phyloP scores from a whole-genome alignment of 2,329 filamentous ascomycete genomes.

The Ophiostoma triangulosporum region DNA sequence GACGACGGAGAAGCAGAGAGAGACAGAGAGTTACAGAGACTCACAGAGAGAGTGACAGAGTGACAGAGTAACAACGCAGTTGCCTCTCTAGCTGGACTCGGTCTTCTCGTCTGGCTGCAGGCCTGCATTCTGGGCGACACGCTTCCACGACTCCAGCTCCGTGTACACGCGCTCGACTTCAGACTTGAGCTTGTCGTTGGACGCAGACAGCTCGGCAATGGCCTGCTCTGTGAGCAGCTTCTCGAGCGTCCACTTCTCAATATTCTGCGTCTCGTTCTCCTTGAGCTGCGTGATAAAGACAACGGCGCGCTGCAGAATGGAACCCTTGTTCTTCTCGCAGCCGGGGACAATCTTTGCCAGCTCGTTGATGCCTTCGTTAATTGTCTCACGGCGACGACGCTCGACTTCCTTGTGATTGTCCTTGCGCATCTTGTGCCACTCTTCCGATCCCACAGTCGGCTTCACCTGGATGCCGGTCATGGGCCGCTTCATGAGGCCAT shows the following conservation, averaged over 20 bases:
- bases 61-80: neutral
- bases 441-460: constrained; percentile 84
- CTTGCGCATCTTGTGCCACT: constrained; percentile 95
- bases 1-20: neutral
- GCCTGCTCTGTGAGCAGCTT: constrained; percentile 84
- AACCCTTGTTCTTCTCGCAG: constrained; percentile 98
- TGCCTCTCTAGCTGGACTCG: constrained; percentile 19
- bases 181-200: constrained; percentile 74
- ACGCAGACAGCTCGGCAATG: constrained; percentile 73
- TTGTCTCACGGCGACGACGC: constrained; percentile 88
- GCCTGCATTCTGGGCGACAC: constrained; percentile 47
- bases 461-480: constrained; percentile 34
- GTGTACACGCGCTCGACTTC: constrained; percentile 68
- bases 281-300: constrained; percentile 90
- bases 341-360: constrained; percentile 94
- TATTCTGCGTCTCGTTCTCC: constrained; percentile 86
- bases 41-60: neutral
- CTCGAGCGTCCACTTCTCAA: constrained; percentile 86
- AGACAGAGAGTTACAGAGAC: neutral
- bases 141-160: constrained; percentile 69
- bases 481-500: constrained; percentile 12
- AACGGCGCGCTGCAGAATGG: constrained; percentile 84
- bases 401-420: constrained; percentile 99
- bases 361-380: constrained; percentile 98
- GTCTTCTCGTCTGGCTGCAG: constrained; percentile 29